Evolutionary conservation across 768 basidiomycete species (phyloP), one percentile per base, ranked within the genome.

Genomic region (Tulasnella sp.): DNA sequence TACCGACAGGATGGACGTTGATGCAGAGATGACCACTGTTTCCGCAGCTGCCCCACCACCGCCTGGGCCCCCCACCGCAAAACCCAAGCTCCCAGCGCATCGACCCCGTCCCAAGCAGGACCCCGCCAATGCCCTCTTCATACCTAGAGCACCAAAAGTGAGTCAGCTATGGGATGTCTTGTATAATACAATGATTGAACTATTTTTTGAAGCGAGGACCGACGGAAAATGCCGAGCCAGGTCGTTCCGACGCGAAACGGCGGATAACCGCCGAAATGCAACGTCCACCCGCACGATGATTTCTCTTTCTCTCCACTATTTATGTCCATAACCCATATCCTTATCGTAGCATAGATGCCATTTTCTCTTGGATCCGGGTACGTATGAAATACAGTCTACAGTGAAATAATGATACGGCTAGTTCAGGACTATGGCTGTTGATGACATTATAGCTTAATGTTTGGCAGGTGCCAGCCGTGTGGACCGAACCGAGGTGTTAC

Each of bases 401-500:
- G 42, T n/a, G 12, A n/a, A 38, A 52, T 76, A 58, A 44, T 27
- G 38, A 46, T 68, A 68, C 2, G 44, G 44, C 27, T 52, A 24
- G 52, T 77, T 46, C 16, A 46, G 44, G 75, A 24, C 31, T 18
- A 16, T 16, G 48, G 36, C 56, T 18, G 0, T 0, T 14, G 19
- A 7, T 56, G 18, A n/a, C 18, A 1, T 68, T 40, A 75, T 14
- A 84, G 84, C 82, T 85, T 86, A n/a, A 95, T 87, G 2, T 94
- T 89, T 40, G 96, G 95, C 78, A 99, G 85, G 84, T 97, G 94
- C 92, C 97, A 97, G 9, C 91, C 91, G 40, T 92, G 90, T 52
- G 92, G 92, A 14, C 95, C 95, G 84, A 96, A 98, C 76, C 89
- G 90, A 0, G 97, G 97, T 73, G 92, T 90, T 14, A 92, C 90